Base-by-base conservation (phyloP, 768 basidiomycete species). In the Dioszegia hungarica region DNA sequence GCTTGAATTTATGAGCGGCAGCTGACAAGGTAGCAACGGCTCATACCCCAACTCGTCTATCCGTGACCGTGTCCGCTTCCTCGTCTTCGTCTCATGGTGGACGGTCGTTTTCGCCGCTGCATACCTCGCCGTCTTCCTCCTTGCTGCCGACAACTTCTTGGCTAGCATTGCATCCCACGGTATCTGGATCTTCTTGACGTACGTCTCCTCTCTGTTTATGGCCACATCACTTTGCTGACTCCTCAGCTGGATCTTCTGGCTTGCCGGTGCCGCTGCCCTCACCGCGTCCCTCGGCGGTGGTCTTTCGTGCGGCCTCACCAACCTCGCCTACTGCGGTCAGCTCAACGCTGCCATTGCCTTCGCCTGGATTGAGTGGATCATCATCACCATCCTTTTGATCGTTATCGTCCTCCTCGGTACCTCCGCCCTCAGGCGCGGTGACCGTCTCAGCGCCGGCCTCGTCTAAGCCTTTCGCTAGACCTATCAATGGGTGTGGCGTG, bases 291-390 rank as follows among this genome's bases (percentile, higher is more conserved):
- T 73, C 24, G 66, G 66, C n/a, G 75, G 75, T 49, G 69, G 71
- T 11, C 46, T 64, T 22, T 48, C 57, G 36, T 76, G 75, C 51
- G 44, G 53, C 24, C 38, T 37, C 34, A 59, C 62, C 15, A 27
- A 28, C 50, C 22, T 74, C 24, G 54, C 56, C 24, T 68, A 76
- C 70, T 77, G 77, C 63, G 57, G 57, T 36, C 77, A 77, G 64
- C 67, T 74, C 59, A 68, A 74, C 49, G 75, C 77, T 12, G 67
- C 75, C 31, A 70, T 74, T 56, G 77, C 73, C 2, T 76, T 76
- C 44, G 75, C 65, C 17, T 76, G 75, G 75, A 74, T 76, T 59
- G 62, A 68, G 48, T 70, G 59, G 61, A 77, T 77, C 62, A 43
- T 75, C 57, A 62, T 77, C 55, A 64, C 68, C 40, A 24, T 73